Percentiles rank a stretch among this genome's conserved stretches.
Evolutionary conservation across 345 rosid species (phyloP).

Genomic region (Rhodamnia argentea): DNA sequence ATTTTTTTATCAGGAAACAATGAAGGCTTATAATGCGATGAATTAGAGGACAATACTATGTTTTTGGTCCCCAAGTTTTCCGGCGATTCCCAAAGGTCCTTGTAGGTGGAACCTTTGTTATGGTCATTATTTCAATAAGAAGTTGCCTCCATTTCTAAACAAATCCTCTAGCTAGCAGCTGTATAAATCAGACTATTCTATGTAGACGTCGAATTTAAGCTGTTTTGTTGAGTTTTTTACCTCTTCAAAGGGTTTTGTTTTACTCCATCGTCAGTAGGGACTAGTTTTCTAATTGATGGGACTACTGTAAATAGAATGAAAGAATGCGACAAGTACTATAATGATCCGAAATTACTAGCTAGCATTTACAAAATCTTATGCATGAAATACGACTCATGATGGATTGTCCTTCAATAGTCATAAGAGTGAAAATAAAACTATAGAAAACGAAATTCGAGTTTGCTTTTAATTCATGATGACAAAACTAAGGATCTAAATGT

Average conservation of each 20-base stretch:
- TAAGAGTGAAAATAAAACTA: background rate
- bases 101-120: background rate
- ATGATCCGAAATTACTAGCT: background rate
- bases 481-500: background rate
- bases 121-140: background rate
- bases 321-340: background rate
- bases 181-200: background rate
- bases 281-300: background rate
- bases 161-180: background rate
- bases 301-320: background rate
- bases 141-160: background rate
- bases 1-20: background rate
- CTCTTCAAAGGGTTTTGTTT: background rate
- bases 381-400: background rate
- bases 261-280: background rate
- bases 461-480: background rate
- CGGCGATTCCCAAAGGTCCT: background rate
- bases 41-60: background rate
- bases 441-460: background rate
- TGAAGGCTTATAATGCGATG: background rate
- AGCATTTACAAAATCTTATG: background rate
- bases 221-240: background rate
- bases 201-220: background rate
- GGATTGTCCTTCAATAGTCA: background rate
- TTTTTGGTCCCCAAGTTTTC: background rate